Conservation (phyloP, 2,329 filamentous ascomycete genomes). For the Pseudohalonectria lignicola region DNA sequence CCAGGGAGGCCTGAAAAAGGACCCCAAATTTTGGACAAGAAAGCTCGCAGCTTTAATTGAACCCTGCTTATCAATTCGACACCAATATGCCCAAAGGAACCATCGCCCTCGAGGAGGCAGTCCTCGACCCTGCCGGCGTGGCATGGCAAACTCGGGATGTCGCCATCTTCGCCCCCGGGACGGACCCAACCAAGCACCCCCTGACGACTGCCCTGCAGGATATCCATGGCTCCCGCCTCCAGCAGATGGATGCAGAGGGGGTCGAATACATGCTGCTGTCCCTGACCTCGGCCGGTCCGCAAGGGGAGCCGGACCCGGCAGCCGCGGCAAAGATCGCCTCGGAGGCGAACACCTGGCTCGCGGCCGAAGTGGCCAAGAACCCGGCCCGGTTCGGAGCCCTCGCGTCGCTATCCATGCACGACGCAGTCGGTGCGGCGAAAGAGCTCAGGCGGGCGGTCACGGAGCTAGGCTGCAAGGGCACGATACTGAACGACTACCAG, state of each 20-base stretch:
- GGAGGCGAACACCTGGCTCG: slow-evolving; percentile 20
- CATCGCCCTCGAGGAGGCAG: slow-evolving; percentile 22
- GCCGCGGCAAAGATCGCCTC: slow-evolving; percentile 14
- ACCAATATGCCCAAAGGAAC: slow-evolving; percentile 13
- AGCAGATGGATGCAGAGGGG: slow-evolving; percentile 20
- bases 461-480: slow-evolving; percentile 19
- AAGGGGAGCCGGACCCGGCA: slow-evolving; percentile 15
- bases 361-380: slow-evolving; percentile 13
- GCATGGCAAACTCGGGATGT: slow-evolving; percentile 16
- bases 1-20: no score
- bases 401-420: slow-evolving; percentile 20
- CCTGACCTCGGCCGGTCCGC: slow-evolving; percentile 19
- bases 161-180: slow-evolving; percentile 15
- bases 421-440: slow-evolving; percentile 13
- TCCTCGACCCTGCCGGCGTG: slow-evolving; percentile 18
- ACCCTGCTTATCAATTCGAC: no score
- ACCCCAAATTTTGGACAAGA: no score
- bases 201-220: slow-evolving; percentile 17
- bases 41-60: no score
- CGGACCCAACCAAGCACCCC: slow-evolving; percentile 9
- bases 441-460: slow-evolving; percentile 18
- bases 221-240: slow-evolving; percentile 17
- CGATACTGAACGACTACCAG: slow-evolving; percentile 23
- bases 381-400: slow-evolving; percentile 16
- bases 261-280: slow-evolving; percentile 25